Evolutionary conservation across 2,329 filamentous ascomycete species (phyloP).

Genomic region (Aspergillus sp.): DNA sequence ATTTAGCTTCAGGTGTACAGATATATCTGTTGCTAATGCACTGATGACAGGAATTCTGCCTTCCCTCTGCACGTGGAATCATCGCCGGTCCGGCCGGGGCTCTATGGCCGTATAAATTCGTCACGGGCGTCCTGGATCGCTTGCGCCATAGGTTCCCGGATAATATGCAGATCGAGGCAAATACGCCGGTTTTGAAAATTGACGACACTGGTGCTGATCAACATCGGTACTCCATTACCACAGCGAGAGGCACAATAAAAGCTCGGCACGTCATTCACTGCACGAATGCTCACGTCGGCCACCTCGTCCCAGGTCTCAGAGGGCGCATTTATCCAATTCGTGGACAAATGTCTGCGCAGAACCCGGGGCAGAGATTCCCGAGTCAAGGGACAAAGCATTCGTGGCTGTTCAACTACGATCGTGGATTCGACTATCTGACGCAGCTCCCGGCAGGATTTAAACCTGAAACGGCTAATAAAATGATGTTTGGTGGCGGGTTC

Average conservation of each 20-base stretch:
- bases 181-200: constrained; percentile 20
- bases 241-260: constrained; percentile 45
- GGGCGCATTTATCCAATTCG: constrained; percentile 40
- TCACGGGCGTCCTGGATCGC: constrained; percentile 22
- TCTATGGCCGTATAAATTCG: constrained; percentile 35
- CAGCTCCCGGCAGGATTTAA: constrained; percentile 37
- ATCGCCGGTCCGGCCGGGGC: constrained; percentile 29
- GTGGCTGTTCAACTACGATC: constrained; percentile 52
- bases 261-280: constrained; percentile 57
- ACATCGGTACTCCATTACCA: constrained; percentile 44
- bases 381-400: constrained; percentile 41
- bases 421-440: constrained; percentile 55
- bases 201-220: background rate
- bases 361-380: constrained; percentile 29
- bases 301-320: constrained; percentile 50
- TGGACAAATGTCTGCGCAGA: constrained; percentile 46
- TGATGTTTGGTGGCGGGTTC: constrained; percentile 59
- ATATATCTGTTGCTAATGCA: background rate
- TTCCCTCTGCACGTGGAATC: constrained; percentile 24
- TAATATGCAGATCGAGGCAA: constrained; percentile 27
- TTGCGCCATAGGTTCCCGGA: constrained; percentile 32
- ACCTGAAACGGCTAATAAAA: constrained; percentile 33
- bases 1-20: background rate
- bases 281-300: constrained; percentile 55
- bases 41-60: constrained; percentile 20